Base-by-base conservation (phyloP, 257 asterid genomes). In the Striga asiatica region DNA sequence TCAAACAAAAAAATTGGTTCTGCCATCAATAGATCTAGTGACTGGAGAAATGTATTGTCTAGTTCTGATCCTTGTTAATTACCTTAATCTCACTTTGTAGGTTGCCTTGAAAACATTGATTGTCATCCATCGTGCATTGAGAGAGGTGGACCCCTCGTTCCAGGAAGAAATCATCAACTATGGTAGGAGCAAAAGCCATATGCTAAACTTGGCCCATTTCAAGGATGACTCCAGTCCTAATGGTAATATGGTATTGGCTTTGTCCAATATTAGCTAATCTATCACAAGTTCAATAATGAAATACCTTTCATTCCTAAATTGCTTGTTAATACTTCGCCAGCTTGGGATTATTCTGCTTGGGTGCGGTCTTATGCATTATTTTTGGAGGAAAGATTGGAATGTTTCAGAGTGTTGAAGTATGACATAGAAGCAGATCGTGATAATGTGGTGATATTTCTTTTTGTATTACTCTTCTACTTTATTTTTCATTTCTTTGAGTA, bases 321-420 rank as follows among this genome's bases (percentile, higher is more conserved):
- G 20, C 43, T 14, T 46, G 53, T 61, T 54, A 48, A 73, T 43
- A 57, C 27, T 56, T 67, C 46, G 24, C 20, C 81, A 92, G 99
- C 99, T 27, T 92, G 99, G 99, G 97, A 88, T 65, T 92, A 78
- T 78, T 92, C 99, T 56, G 88, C 89, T 58, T 92, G 97, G 99
- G 88, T 88, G 46, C 95, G 99, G 58, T 56, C 83, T 24, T 92
- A 92, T 42, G 94, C 97, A 6, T 67, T 88, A 69, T 92, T 60
- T 74, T 59, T 92, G 80, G 99, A 92, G 83, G 99, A 92, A 82
- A 85, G 99, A 72, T 74, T 88, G 76, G 97, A 92, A 54, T 88
- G 99, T 50, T 88, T 77, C 75, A 78, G 95, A 61, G 81, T 82
- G 53, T 61, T 92, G 77, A 92, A 81, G 62, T 81, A 88, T 64